Evolutionary conservation across 2,329 filamentous ascomycete genomes (phyloP).

Genomic region (Diaporthe longicolla): DNA sequence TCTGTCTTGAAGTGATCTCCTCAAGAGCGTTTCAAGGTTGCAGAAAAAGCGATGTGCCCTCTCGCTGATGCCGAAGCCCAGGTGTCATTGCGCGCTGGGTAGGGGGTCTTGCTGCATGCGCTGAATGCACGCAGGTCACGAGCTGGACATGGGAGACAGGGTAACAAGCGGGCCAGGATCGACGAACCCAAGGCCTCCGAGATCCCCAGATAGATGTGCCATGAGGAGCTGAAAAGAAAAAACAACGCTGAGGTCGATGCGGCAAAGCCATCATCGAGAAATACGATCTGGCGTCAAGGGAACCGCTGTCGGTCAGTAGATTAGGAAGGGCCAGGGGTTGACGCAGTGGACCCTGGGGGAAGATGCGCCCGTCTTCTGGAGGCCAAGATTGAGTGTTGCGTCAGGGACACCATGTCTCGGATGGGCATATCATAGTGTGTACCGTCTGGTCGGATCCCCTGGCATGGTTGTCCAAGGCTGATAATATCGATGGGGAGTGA

Average conservation of each 20-base stretch:
- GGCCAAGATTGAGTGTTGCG: constrained; percentile 1
- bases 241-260: constrained; percentile 13
- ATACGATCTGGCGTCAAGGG: constrained; percentile 32
- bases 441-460: constrained; percentile 11
- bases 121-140: neutral
- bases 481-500: neutral
- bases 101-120: constrained; percentile 29
- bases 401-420: constrained; percentile 26
- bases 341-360: constrained; percentile 10
- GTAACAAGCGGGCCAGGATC: constrained; percentile 2
- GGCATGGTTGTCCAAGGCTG: constrained; percentile 9
- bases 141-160: constrained; percentile 1
- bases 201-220: neutral
- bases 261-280: constrained; percentile 11
- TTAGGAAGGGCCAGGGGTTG: neutral
- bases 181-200: neutral
- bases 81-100: neutral
- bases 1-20: constrained; percentile 26
- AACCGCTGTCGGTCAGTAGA: constrained; percentile 15
- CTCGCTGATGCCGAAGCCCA: constrained; percentile 34
- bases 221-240: constrained; percentile 31
- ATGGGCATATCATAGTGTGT: constrained; percentile 1
- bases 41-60: constrained; percentile 29
- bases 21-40: constrained; percentile 2
- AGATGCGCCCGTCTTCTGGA: neutral